Conservation (phyloP, 2,329 filamentous ascomycete genomes). For the Torrubiellomyces zombiae region DNA sequence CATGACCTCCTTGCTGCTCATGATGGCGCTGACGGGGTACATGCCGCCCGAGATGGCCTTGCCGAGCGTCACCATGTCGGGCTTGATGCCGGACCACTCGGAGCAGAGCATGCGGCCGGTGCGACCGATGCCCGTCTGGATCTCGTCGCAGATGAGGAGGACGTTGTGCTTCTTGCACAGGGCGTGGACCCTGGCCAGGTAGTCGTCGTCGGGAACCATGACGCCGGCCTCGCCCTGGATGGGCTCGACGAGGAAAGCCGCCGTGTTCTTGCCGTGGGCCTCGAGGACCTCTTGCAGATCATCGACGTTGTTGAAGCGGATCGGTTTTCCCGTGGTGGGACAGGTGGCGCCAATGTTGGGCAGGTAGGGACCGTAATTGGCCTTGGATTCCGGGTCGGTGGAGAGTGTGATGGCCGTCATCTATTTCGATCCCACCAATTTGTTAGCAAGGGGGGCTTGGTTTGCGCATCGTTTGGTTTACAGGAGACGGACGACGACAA, state of each 20-base stretch:
- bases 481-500: conserved; percentile 2
- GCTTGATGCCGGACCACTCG: conserved; percentile 89
- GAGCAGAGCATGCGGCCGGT: conserved; percentile 89
- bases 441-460: conserved; percentile 1
- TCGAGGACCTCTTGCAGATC: conserved; percentile 69
- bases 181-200: conserved; percentile 61
- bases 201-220: conserved; percentile 81
- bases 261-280: conserved; percentile 66
- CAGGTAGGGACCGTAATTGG: conserved; percentile 93
- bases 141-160: conserved; percentile 92
- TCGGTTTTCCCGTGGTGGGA: conserved; percentile 57
- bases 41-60: conserved; percentile 97
- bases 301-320: conserved; percentile 72
- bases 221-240: conserved; percentile 97
- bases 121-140: conserved; percentile 91
- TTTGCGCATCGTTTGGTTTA: no score
- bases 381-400: conserved; percentile 83
- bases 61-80: conserved; percentile 83
- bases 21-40: conserved; percentile 94
- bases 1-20: conserved; percentile 83
- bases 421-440: conserved; percentile 21
- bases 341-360: conserved; percentile 67
- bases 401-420: conserved; percentile 94
- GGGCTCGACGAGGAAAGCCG: conserved; percentile 87
- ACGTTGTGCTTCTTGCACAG: conserved; percentile 94